phyloP scores from a whole-genome alignment of 257 asterid genomes.

The Mentha longifolia region DNA sequence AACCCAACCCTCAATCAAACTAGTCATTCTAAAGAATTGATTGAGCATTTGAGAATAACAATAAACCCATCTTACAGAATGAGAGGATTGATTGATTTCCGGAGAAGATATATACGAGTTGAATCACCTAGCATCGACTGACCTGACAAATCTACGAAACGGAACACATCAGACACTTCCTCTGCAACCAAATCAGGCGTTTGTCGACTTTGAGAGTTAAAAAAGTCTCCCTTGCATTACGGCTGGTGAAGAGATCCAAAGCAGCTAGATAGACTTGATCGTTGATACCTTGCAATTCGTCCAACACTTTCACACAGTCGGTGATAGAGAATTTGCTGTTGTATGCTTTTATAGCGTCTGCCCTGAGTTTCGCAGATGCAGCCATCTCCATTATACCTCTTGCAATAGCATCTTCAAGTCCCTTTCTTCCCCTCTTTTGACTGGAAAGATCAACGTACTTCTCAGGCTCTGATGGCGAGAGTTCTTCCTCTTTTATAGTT shows the following conservation, averaged over 20 bases:
- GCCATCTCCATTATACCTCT: constrained; percentile 82
- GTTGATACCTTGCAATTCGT: constrained; percentile 60
- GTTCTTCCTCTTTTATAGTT: constrained; percentile 42
- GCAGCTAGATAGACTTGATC: constrained; percentile 67
- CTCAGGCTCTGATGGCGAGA: constrained; percentile 66
- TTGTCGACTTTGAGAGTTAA: constrained; percentile 64
- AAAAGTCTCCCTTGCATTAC: constrained; percentile 71
- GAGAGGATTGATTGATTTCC: constrained; percentile 6
- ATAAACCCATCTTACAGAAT: background rate
- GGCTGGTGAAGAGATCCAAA: constrained; percentile 68
- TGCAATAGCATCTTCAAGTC: constrained; percentile 72
- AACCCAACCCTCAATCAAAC: background rate
- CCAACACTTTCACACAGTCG: constrained; percentile 69
- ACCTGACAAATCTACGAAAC: constrained; percentile 18
- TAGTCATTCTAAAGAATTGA: background rate
- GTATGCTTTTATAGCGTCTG: constrained; percentile 53
- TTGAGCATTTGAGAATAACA: constrained; percentile 16
- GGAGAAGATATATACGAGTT: constrained; percentile 24
- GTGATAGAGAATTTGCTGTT: constrained; percentile 56
- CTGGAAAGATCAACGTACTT: constrained; percentile 41
- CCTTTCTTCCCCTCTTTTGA: constrained; percentile 72
- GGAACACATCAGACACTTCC: constrained; percentile 46
- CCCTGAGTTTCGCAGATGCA: constrained; percentile 66
- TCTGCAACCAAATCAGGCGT: constrained; percentile 69
- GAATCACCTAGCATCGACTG: constrained; percentile 1